phyloP scores from a whole-genome alignment of 2,329 filamentous ascomycete genomes.

The Diaporthe vaccinii region DNA sequence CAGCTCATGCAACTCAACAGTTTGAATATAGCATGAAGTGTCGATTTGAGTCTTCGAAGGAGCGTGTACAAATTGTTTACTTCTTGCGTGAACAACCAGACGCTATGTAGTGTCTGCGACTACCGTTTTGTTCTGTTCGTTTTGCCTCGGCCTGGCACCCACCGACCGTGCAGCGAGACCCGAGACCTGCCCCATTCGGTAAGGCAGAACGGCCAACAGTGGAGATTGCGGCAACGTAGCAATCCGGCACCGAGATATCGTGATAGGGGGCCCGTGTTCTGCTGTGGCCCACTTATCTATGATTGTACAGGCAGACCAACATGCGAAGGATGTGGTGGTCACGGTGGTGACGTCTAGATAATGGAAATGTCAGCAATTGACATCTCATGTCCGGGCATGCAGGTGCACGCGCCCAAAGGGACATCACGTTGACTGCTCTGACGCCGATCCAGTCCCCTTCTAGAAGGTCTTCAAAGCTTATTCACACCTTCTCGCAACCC shows the following conservation, averaged over 20 bases:
- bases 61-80: not conserved
- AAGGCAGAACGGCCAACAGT: constrained; percentile 15
- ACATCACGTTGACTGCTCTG: not conserved
- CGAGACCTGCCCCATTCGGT: constrained; percentile 32
- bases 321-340: not conserved
- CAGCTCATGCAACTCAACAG: not conserved
- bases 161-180: constrained; percentile 4
- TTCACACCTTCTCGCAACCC: constrained; percentile 11
- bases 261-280: constrained; percentile 9
- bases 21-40: not conserved
- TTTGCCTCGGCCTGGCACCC: constrained; percentile 5
- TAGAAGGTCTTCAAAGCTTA: constrained; percentile 25
- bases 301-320: constrained; percentile 6
- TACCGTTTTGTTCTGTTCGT: not conserved
- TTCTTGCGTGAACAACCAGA: not conserved
- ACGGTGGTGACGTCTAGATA: constrained; percentile 18
- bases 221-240: constrained; percentile 17
- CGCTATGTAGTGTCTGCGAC: not conserved
- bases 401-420: not conserved
- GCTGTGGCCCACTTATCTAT: constrained; percentile 22
- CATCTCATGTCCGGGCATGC: constrained; percentile 11
- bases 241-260: constrained; percentile 28
- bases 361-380: not conserved
- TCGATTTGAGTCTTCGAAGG: too few relatives aligned
- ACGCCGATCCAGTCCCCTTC: constrained; percentile 16